Percentiles rank a stretch among this genome's conserved stretches.
phyloP scores from a whole-genome alignment of 441 rosid species.

The Capsella rubella region DNA sequence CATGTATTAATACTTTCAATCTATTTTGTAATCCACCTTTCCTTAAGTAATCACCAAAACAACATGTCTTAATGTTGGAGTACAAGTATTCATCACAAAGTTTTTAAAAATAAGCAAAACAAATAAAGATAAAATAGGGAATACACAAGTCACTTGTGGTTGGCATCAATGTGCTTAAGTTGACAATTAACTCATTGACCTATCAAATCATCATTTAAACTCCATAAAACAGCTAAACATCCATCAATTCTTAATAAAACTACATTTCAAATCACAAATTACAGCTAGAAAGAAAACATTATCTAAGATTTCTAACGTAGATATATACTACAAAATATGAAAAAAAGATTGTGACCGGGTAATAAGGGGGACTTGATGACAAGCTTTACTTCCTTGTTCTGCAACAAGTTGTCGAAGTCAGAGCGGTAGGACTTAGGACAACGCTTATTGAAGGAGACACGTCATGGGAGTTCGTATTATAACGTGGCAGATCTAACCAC shows the following conservation, averaged over 20 bases:
- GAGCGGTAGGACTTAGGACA: neutral
- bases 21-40: neutral
- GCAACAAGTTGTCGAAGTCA: neutral
- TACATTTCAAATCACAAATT: neutral
- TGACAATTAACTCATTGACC: constrained; percentile 39
- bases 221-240: constrained; percentile 4
- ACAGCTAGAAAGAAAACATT: neutral
- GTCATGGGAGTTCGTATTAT: neutral
- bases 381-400: neutral
- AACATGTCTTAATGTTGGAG: neutral
- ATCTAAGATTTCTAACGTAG: neutral
- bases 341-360: neutral
- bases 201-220: constrained; percentile 28
- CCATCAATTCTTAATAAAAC: constrained; percentile 14
- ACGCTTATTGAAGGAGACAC: neutral
- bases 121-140: constrained; percentile 7
- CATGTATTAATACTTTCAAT: neutral
- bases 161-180: constrained; percentile 44
- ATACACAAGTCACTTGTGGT: constrained; percentile 37
- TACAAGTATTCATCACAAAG: neutral
- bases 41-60: constrained; percentile 2
- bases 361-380: constrained; percentile 6
- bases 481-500: constrained; percentile 29
- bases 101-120: neutral
- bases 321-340: neutral